Evolutionary conservation across 2,329 filamentous ascomycete species (phyloP), one percentile per base, ranked within the genome.

Genomic region (Dactylellina leptospora): DNA sequence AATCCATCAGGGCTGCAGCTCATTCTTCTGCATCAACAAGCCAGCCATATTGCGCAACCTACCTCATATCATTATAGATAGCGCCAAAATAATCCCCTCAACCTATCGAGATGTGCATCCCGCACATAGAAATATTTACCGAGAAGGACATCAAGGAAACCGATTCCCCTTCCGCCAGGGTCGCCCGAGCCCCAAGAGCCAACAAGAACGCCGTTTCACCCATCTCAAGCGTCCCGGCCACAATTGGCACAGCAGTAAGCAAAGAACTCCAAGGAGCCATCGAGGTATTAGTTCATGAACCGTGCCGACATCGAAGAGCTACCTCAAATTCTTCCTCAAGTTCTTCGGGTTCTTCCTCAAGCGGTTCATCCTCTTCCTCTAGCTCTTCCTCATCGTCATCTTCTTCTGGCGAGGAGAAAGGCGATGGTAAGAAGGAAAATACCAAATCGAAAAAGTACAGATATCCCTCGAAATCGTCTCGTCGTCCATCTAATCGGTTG

Each of bases 391-490:
- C 50, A 16, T 55, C 64, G 0, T 42, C 45, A 4, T 47, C 48
- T 2, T 50, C 64, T n/a, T 53, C 54, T 18, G 38, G n/a, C n/a
- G n/a, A n/a, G 9, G 40, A 56, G 16, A 40, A 63, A 8, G 59
- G 45, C 30, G 18, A 50, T 22, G 51, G 33, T 2, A 62, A 58
- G 58, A 62, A 63, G 20, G 54, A 59, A 20, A 40, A 30, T 18
- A 25, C 30, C 6, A 64, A 59, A 20, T 11, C 48, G 3, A 53
- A 33, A 25, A 72, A 63, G 27, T 72, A 72, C 38, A 58, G 27
- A 56, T 72, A 72, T 16, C 68, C 68, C 13, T 72, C 68, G 0
- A 72, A 63, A 33, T 44, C 42, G 2, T 72, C 68, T 6, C 58
- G 68, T n/a, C 33, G 44, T 13, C 68, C 68, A 4, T 64, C 50